Evolutionary conservation across 2,329 filamentous ascomycete genomes (phyloP).

Genomic region (Gaeumannomyces sp.): DNA sequence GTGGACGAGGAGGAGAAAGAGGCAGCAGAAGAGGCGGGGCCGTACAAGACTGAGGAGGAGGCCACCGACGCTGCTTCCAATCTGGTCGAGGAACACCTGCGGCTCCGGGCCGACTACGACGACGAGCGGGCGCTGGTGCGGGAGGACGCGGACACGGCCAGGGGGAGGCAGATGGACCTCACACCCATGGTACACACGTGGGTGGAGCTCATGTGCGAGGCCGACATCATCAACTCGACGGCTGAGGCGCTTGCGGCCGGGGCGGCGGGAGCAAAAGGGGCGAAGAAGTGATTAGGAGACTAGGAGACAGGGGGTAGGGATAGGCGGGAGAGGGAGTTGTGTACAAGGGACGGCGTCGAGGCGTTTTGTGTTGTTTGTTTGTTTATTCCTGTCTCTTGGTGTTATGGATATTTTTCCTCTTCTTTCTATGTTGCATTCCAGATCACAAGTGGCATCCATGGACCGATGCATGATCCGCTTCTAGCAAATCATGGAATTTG

Average conservation of each 20-base stretch:
- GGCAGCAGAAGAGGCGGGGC: background rate
- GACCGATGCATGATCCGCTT: too few relatives aligned
- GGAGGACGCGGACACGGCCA: conserved; percentile 46
- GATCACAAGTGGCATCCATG: too few relatives aligned
- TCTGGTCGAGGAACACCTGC: conserved; percentile 34
- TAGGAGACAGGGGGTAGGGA: too few relatives aligned
- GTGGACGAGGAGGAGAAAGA: background rate
- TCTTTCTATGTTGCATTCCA: too few relatives aligned
- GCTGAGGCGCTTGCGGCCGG: background rate
- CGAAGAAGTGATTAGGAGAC: background rate
- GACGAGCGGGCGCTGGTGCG: conserved; percentile 39
- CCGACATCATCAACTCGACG: background rate
- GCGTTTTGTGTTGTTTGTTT: too few relatives aligned
- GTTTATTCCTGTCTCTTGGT: too few relatives aligned
- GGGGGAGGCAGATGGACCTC: conserved; percentile 59
- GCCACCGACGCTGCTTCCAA: conserved; percentile 27
- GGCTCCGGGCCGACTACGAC: conserved; percentile 38
- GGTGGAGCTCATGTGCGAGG: conserved; percentile 20
- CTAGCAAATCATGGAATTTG: too few relatives aligned
- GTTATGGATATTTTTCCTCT: too few relatives aligned
- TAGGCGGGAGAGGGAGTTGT: background rate
- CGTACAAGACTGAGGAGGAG: conserved; percentile 13
- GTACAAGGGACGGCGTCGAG: too few relatives aligned
- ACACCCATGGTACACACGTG: conserved; percentile 62
- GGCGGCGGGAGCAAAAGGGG: too few relatives aligned